phyloP scores from a whole-genome alignment of 208 protist genomes.

The Leishmania arabica region DNA sequence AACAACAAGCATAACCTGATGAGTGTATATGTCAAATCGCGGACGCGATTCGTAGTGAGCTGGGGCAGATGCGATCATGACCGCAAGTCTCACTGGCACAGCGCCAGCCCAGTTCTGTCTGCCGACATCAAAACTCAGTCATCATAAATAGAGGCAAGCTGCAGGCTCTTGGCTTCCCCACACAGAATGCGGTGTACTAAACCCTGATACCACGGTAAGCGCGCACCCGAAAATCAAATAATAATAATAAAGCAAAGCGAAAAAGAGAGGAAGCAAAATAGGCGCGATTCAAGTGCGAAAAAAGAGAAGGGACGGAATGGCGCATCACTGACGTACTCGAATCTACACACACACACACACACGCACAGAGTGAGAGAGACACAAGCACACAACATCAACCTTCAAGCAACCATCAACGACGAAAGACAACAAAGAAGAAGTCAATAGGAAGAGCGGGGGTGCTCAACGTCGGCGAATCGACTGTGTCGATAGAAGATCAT shows the following conservation, averaged over 20 bases:
- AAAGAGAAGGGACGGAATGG: neutral
- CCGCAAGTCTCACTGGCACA: neutral
- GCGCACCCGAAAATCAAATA: neutral
- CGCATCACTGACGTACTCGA: neutral
- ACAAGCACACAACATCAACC: neutral
- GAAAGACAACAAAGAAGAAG: slow-evolving; percentile 1
- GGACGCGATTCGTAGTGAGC: neutral
- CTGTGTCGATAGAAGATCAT: neutral
- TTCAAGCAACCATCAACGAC: neutral
- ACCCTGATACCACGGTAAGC: neutral
- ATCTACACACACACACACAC: neutral
- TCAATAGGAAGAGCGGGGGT: neutral
- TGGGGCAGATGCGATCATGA: neutral
- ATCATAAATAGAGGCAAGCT: neutral
- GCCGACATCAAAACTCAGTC: neutral
- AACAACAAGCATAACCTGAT: neutral
- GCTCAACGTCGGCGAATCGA: no score
- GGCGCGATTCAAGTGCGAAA: neutral
- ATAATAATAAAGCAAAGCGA: neutral
- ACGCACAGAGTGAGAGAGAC: neutral
- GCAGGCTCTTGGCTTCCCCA: neutral
- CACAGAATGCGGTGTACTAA: neutral
- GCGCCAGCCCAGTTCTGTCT: neutral
- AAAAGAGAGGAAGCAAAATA: neutral
- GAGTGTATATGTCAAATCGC: neutral